Conservation (phyloP, 2,329 filamentous ascomycete species). For the Pseudohalonectria lignicola region DNA sequence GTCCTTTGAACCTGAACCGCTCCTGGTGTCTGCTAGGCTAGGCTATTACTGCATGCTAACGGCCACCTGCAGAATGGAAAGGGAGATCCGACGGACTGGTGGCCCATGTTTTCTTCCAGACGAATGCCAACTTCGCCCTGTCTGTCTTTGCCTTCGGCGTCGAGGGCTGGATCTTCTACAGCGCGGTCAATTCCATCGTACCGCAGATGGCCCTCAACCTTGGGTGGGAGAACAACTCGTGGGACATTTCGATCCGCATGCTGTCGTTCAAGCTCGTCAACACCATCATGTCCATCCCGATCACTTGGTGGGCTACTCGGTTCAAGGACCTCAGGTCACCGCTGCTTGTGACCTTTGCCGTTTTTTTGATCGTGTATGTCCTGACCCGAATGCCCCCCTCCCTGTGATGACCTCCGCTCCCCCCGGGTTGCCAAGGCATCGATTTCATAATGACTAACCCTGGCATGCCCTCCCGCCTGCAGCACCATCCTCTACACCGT, state of each 20-base stretch:
- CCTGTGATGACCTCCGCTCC: background rate
- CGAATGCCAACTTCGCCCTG: slow-evolving; percentile 40
- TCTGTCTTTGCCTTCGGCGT: slow-evolving; percentile 44
- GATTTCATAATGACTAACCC: too few relatives aligned
- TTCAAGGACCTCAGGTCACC: slow-evolving; percentile 37
- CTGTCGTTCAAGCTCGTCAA: slow-evolving; percentile 29
- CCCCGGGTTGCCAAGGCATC: too few relatives aligned
- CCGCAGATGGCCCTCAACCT: slow-evolving; percentile 36
- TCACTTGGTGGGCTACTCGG: slow-evolving; percentile 32
- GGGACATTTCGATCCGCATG: slow-evolving; percentile 35
- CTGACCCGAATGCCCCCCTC: too few relatives aligned
- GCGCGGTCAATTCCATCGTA: slow-evolving; percentile 37
- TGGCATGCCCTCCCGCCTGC: too few relatives aligned
- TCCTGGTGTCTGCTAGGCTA: too few relatives aligned
- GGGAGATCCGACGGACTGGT: slow-evolving; percentile 41
- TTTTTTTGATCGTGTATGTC: slow-evolving; percentile 34
- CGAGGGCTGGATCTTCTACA: slow-evolving; percentile 49
- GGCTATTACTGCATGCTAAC: too few relatives aligned
- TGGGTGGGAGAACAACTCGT: slow-evolving; percentile 32
- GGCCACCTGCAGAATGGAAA: slow-evolving; percentile 49
- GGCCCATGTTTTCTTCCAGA: slow-evolving; percentile 42
- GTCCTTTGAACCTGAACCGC: too few relatives aligned
- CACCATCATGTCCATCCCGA: slow-evolving; percentile 27
- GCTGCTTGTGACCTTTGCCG: slow-evolving; percentile 29
- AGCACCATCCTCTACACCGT: slow-evolving; percentile 32